Base-by-base conservation (phyloP, 2,329 filamentous ascomycete genomes). In the Fusarium sp. region DNA sequence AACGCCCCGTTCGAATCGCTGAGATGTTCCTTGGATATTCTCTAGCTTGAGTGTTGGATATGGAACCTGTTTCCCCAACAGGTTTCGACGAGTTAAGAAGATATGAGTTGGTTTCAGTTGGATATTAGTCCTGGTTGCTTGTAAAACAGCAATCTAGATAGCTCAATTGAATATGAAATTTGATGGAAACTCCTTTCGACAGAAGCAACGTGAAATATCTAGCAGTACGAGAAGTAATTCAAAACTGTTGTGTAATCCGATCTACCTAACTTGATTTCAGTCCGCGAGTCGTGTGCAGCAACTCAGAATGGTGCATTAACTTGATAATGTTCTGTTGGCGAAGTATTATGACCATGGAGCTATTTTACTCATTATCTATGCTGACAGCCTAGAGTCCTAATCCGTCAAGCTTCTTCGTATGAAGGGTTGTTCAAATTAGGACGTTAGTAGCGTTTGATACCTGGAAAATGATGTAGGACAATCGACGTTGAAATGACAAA, bases 231-330 rank as follows among this genome's bases (percentile, higher is more conserved):
- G 31, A 23, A 33, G 10, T 1, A 10, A 10, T 1, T 10, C 3
- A 5, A 23, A 1, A 3, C 46, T 48, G 4, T 23, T 7, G 18
- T 33, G 16, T 23, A 33, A 4, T 4, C 10, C 5, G 2, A 19
- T 7, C 21, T 19, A 19, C 16, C 3, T 7, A 4, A 11, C 5
- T 7, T 23, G 16, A 23, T 33, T 5, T 2, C 3, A 19, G 0
- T 7, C n/a, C 14, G n/a, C 21, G 11, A 19, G 21, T 23, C 0
- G 4, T 49, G 2, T 5, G 2, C 0, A 49, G n/a, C 5, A 8
- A 19, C 21, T 4, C 8, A 19, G 16, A 5, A 33, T 23, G 14
- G 31, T 12, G 5, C 31, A 33, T 33, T 15, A 33, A 33, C 31
- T 33, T 33, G 2, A 15, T 33, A 33, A 7, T 33, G 31, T 33